Percentiles rank a stretch among this genome's conserved stretches.
phyloP scores from a whole-genome alignment of 169 alveolate genomes.

The Eimeria nieschulzi region DNA sequence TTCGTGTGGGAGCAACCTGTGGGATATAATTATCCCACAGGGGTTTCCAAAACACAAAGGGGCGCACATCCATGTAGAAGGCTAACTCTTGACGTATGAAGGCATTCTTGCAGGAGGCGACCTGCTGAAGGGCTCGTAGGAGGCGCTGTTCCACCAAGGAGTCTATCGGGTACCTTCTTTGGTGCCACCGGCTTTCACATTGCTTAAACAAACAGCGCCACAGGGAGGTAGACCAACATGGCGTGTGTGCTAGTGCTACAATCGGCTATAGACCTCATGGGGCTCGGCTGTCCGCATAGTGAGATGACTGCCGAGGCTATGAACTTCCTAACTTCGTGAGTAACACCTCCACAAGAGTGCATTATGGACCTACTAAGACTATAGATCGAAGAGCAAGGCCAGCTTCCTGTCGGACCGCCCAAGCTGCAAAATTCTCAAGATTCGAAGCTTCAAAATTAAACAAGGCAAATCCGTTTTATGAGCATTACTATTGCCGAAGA shows the following conservation, averaged over 20 bases:
- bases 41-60: background rate
- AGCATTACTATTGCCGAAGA: background rate
- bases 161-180: background rate
- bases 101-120: constrained; percentile 45
- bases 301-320: no score
- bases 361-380: constrained; percentile 6
- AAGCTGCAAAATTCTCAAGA: constrained; percentile 41
- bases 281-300: no score
- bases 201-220: background rate
- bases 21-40: background rate
- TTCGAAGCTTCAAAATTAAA: background rate
- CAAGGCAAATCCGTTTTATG: background rate
- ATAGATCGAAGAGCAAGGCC: constrained; percentile 51
- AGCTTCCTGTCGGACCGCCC: constrained; percentile 68
- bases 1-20: background rate
- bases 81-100: constrained; percentile 59
- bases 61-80: constrained; percentile 37
- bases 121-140: constrained; percentile 41
- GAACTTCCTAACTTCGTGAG: no score
- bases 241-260: no score
- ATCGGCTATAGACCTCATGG: no score
- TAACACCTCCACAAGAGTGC: background rate
- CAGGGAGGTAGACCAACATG: background rate
- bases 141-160: constrained; percentile 15
- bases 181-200: background rate